Percentiles rank a stretch among this genome's conserved stretches.
These are phyloP conservation scores for Volvox reticuliferus DNA, from an alignment of 139 green algal genomes.

Conservation along the genomic window DNA sequence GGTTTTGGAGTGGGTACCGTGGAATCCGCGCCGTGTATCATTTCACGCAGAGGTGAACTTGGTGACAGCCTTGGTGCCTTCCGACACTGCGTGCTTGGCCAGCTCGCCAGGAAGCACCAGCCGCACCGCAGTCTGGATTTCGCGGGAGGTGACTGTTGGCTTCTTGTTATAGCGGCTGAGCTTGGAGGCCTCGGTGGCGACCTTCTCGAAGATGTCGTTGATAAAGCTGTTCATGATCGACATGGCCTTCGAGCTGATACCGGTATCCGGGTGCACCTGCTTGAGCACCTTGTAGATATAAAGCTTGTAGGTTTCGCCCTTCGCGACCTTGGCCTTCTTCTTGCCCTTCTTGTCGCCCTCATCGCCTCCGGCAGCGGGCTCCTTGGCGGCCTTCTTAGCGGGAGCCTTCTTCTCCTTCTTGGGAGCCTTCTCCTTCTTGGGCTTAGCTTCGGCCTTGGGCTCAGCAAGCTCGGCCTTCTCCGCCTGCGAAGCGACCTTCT, in stretches of 20 bases:
- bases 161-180: slow-evolving; percentile 67
- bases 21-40: too few species aligned
- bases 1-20: neutral
- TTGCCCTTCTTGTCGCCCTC: neutral
- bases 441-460: neutral
- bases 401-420: slow-evolving; percentile 20
- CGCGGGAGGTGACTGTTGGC: slow-evolving; percentile 57
- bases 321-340: slow-evolving; percentile 16
- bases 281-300: slow-evolving; percentile 74
- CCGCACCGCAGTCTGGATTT: slow-evolving; percentile 91
- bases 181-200: slow-evolving; percentile 82
- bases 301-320: slow-evolving; percentile 53
- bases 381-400: slow-evolving; percentile 10
- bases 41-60: slow-evolving; percentile 82
- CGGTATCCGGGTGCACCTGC: slow-evolving; percentile 96
- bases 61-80: slow-evolving; percentile 93
- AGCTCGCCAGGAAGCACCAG: slow-evolving; percentile 89
- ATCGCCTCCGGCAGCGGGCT: neutral
- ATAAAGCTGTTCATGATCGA: slow-evolving; percentile 97
- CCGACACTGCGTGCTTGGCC: slow-evolving; percentile 86
- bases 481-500: neutral
- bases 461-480: neutral
- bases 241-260: slow-evolving; percentile 94
- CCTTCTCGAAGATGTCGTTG: slow-evolving; percentile 92
- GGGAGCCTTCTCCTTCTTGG: neutral